Conservation (phyloP, 2,329 filamentous ascomycete species). For the Cryphonectria naterciae region DNA sequence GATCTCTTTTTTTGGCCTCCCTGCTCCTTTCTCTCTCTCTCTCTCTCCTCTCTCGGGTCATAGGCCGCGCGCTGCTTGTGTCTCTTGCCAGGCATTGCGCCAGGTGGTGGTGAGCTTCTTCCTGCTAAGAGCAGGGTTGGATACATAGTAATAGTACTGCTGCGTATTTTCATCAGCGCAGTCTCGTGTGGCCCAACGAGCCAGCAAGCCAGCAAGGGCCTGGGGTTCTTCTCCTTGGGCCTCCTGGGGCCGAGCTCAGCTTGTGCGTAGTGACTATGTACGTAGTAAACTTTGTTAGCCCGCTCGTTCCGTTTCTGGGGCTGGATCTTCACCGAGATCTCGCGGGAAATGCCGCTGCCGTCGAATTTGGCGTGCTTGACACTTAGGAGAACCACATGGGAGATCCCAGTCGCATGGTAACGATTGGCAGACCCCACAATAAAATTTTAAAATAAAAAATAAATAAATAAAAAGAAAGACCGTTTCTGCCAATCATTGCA, state of each 20-base stretch:
- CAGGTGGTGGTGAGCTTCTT: too few relatives aligned
- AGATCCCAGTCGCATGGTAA: slow-evolving; percentile 25
- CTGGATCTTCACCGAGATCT: slow-evolving; percentile 19
- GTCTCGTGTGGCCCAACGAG: too few relatives aligned
- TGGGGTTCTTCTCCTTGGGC: background rate
- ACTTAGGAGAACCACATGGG: slow-evolving; percentile 14
- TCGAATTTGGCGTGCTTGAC: slow-evolving; percentile 24
- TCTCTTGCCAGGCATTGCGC: too few relatives aligned
- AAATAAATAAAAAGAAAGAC: background rate
- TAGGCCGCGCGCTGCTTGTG: too few relatives aligned
- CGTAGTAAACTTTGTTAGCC: background rate
- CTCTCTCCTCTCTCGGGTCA: too few relatives aligned
- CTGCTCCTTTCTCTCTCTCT: too few relatives aligned
- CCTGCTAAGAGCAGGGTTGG: too few relatives aligned
- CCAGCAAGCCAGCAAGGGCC: too few relatives aligned
- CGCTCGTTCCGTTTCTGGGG: background rate
- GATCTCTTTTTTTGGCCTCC: too few relatives aligned
- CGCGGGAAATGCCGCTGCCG: slow-evolving; percentile 27
- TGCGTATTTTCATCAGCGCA: too few relatives aligned
- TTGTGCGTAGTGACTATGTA: background rate
- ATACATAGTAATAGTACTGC: too few relatives aligned
- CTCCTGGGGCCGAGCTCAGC: background rate
- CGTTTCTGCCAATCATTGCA: slow-evolving; percentile 6
- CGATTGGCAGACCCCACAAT: slow-evolving; percentile 12
- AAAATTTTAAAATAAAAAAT: background rate